Base-by-base conservation (phyloP, 257 asterid genomes). In the Petunia secreta region DNA sequence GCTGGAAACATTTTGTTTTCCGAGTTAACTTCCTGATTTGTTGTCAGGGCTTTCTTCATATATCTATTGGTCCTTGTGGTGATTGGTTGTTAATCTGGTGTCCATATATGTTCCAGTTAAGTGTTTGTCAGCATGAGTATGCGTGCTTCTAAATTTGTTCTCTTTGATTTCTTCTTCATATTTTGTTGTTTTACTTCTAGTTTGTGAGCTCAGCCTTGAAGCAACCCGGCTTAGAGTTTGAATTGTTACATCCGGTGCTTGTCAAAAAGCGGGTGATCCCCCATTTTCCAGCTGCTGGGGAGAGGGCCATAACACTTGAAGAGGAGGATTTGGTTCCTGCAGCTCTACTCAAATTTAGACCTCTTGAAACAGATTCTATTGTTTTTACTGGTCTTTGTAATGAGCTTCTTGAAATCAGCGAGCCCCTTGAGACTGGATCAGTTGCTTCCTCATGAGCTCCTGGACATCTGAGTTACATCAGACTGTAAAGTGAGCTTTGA, bases 321-420 rank as follows among this genome's bases (percentile, higher is more conserved):
- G 93, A 91, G 4, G 98, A 96, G 83, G 99, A 92, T 89, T 85
- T 96, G 85, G 94, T 96, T 50, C 99, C 98, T 68, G 79, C 97
- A n/a, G 98, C 96, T 39, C 92, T 96, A 3, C 82, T 92, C 81
- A 96, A 96, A 87, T 96, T 88, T 87, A 89, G 80, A 79, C 98
- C 98, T 15, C 85, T 89, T 15, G 98, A 96, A 86, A 89, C 93
- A 6, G 98, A 90, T 5, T 85, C 91, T 3, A 75, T 80, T 44
- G 94, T 94, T 62, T 92, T 96, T 64, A 96, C 99, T 0, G 97
- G 98, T 65, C 93, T 92, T 37, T 59, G 91, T 41, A 91, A 92
- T 34, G 97, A 92, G 53, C 98, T 96, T 75, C 95, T 94, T 53
- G 88, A 87, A 81, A 86, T 89, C 79, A 90, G 89, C 4, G 97